Evolutionary conservation across 2,329 filamentous ascomycete genomes (phyloP), one percentile per base, ranked within the genome.

Genomic region (Aspergillus texensis): DNA sequence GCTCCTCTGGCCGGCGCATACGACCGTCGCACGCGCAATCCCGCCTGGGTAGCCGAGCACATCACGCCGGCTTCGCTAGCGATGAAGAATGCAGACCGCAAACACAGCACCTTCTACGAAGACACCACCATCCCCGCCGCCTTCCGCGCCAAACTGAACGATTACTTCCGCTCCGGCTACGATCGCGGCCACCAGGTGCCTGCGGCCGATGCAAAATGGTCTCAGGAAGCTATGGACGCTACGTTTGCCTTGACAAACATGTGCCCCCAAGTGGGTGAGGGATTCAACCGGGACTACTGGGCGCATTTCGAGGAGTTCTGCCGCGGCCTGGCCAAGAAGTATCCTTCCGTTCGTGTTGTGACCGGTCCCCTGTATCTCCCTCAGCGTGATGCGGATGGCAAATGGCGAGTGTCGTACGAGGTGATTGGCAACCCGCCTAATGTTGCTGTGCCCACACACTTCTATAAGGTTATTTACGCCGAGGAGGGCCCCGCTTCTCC

Each of bases 231-330:
- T 67, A 97, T 99, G 93, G 89, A 99, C 80, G 92, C 92, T 62
- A 99, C 95, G 2, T 99, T 99, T 75, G 90, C 88, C 74, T 86
- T 99, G 61, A 90, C 86, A 75, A 99, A 99, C 82, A 99, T 99
- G 94, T 97, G 94, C 75, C 95, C 95, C 36, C 95, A 99, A 81
- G 95, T 99, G 34, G 95, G 95, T 69, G 93, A 97, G 76, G 95
- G 95, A 63, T 99, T 99, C 85, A 99, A 99, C 82, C 87, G 95
- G 58, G 95, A 99, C 82, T 99, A 99, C 86, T 99, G 95, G 95
- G 91, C 95, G 43, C 95, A 99, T 78, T 94, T 99, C 70, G 95
- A 99, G 81, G 94, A 97, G 75, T 99, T 98, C 75, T 97, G 94
- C 81, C 88, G 95, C 11, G 84, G 93, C 21, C 83, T 99, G 68